Percentiles rank a stretch among this genome's conserved stretches.
These are phyloP conservation scores for Populus tomentosa DNA, from an alignment of 441 rosid species.

Conservation along the genomic window DNA sequence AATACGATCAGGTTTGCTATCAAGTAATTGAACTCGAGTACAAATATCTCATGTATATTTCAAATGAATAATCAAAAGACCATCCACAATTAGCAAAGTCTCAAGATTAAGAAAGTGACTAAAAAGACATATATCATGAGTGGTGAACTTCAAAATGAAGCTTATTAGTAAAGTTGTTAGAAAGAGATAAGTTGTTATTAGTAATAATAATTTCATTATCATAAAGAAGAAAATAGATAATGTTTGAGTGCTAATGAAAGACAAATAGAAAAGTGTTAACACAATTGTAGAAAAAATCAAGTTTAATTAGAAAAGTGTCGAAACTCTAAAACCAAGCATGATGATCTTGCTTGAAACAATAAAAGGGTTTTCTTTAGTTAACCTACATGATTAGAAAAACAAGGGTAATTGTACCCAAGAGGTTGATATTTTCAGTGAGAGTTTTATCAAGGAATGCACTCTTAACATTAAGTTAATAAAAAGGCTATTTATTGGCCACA, in stretches of 20 bases:
- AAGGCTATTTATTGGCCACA: too few species aligned
- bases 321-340: background rate
- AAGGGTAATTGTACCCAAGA: too few species aligned
- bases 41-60: background rate
- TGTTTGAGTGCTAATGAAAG: too few species aligned
- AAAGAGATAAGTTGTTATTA: background rate
- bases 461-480: too few species aligned
- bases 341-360: background rate
- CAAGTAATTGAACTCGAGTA: background rate
- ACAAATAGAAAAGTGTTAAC: background rate
- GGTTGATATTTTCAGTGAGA: too few species aligned
- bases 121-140: background rate
- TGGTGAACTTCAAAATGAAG: background rate
- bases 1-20: background rate
- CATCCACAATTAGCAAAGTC: background rate
- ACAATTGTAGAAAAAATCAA: background rate
- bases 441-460: too few species aligned
- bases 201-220: slow-evolving; percentile 1
- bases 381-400: background rate
- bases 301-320: too few species aligned
- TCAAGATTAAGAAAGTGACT: background rate
- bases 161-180: too few species aligned
- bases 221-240: background rate
- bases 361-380: background rate
- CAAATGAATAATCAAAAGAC: background rate